A percentile compares a stretch with the other conserved stretches of the same genome.
phyloP scores from a whole-genome alignment of 441 rosid species.

The Syzygium malaccense region DNA sequence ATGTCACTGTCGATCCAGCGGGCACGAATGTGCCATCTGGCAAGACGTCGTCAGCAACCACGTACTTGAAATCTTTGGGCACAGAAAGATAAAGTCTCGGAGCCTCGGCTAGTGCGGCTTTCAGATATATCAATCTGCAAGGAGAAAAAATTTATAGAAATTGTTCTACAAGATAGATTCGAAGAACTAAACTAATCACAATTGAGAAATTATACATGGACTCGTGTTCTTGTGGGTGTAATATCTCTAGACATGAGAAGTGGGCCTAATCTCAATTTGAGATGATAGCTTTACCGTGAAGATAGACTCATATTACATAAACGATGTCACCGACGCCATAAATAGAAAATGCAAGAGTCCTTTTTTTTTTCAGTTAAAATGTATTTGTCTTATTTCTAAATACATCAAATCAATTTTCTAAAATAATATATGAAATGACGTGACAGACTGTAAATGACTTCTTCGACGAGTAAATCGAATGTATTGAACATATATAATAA shows the following conservation, averaged over 20 bases:
- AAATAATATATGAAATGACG: not conserved
- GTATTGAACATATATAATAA: not conserved
- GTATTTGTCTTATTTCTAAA: not conserved
- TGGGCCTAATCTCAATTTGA: not conserved
- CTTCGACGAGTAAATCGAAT: rapidly evolving
- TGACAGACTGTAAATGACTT: not conserved
- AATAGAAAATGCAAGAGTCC: not conserved
- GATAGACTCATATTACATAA: not conserved
- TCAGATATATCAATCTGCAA: conserved; percentile 16
- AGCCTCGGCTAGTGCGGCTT: conserved; percentile 21
- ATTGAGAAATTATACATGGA: not conserved
- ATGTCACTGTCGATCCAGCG: conserved; percentile 2
- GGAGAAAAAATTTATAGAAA: not conserved
- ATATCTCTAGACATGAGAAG: not conserved
- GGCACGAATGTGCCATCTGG: conserved; percentile 22
- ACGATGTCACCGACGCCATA: not conserved
- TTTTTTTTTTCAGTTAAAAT: not conserved
- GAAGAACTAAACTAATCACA: not conserved
- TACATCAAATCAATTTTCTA: not conserved
- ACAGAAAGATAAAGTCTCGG: conserved; percentile 25
- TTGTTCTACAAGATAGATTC: not conserved
- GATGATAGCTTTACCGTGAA: not conserved
- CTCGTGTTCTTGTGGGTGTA: not conserved
- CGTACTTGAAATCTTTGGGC: conserved; percentile 24
- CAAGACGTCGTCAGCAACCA: conserved; percentile 20